A percentile compares a stretch with the other conserved stretches of the same genome.
phyloP scores from a whole-genome alignment of 257 asterid species.

The Gardenia jasminoides region DNA sequence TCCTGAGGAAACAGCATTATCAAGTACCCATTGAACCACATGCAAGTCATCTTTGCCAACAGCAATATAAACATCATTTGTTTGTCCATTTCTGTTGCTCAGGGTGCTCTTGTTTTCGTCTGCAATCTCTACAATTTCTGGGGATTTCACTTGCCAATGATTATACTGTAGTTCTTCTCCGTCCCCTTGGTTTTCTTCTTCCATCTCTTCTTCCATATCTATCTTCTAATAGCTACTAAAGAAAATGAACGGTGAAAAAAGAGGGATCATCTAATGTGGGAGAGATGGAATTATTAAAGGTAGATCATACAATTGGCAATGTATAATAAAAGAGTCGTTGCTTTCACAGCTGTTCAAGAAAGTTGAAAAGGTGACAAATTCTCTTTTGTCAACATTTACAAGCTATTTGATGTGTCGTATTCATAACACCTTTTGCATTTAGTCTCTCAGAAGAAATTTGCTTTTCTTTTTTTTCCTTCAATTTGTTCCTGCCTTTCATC shows the following conservation, averaged over 20 bases:
- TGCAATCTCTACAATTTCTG: conserved; percentile 71
- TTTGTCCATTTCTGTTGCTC: conserved; percentile 31
- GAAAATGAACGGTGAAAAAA: background rate
- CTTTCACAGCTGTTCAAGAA: conserved; percentile 39
- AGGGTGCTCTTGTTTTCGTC: conserved; percentile 46
- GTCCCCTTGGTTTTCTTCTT: background rate
- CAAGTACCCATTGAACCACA: conserved; percentile 69
- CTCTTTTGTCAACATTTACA: conserved; percentile 28
- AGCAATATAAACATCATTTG: conserved; percentile 62
- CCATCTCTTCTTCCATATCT: background rate
- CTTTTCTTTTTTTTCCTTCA: conserved; percentile 25
- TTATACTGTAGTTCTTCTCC: background rate
- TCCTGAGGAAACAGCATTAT: conserved; percentile 50
- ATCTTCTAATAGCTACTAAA: background rate
- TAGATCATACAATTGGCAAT: conserved; percentile 7
- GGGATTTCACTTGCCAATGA: conserved; percentile 32
- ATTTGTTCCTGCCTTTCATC: conserved; percentile 12
- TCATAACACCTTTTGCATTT: conserved; percentile 11
- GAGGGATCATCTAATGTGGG: background rate
- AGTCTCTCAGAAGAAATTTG: conserved; percentile 20
- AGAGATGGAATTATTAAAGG: conserved; percentile 8
- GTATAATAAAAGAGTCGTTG: conserved; percentile 29
- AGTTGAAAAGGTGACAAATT: conserved; percentile 11
- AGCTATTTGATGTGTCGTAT: no score
- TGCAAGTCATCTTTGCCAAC: conserved; percentile 70